Evolutionary conservation across 2,329 filamentous ascomycete species (phyloP), one percentile per base, ranked within the genome.

Genomic region (Diaporthe vexans): DNA sequence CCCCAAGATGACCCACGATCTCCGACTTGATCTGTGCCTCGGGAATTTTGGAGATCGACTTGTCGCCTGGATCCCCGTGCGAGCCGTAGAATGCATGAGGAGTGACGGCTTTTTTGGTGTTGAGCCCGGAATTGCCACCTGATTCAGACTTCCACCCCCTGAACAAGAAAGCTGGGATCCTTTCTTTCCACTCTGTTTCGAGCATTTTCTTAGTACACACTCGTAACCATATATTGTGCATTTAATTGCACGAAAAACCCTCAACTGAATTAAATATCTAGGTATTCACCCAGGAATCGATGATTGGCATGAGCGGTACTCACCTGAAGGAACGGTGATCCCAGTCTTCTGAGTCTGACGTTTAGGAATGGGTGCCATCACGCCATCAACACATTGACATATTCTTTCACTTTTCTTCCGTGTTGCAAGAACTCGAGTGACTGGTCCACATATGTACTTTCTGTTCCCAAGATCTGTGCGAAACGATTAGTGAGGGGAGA

Each of bases 51-150:
- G 29, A 40, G 2, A 68, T 54, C 8, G 29, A 26, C 46, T 26
- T 68, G 21, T 68, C 29, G 8, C 15, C 5, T 54, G 63, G 46
- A 19, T 37, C 46, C 11, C 13, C 8, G 21, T 11, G 13, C 46
- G 33, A 5, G 8, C 63, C 46, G 19, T 52, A 68, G n/a, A 68
- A 68, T 6, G 63, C 63, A 26, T 68, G 63, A 15, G 63, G 63
- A 24, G 26, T 68, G 8, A 68, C 33, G 13, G 43, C 29, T 4
- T 4, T 11, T 21, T n/a, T 68, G 1, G 46, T 68, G 13, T 68
- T 68, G 21, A 68, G 26, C 5, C 8, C 4, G 8, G 29, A 4
- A 26, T 68, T 68, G 4, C 63, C 63, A 54, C 63, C 63, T 11
- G 21, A 26, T 26, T 13, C 1, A 15, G 46, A 8, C 5, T 40